A percentile compares a stretch with the other conserved stretches of the same genome.
phyloP scores from a whole-genome alignment of 768 basidiomycete species.

The Trametes gibbosa region DNA sequence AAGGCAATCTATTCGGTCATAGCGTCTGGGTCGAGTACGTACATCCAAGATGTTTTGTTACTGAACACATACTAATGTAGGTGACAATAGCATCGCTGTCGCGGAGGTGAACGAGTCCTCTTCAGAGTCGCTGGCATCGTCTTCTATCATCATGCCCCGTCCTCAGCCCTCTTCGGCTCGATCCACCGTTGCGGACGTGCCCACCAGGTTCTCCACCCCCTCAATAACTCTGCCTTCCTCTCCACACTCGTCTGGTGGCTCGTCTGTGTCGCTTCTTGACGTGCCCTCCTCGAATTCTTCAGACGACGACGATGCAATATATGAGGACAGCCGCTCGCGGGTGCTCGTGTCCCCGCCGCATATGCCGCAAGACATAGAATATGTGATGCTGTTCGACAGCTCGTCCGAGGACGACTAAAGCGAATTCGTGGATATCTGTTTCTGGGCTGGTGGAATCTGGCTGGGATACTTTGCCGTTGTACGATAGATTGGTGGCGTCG shows the following conservation, averaged over 20 bases:
- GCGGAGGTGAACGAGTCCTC: conserved; percentile 41
- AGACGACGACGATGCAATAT: conserved; percentile 50
- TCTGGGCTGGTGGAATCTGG: not conserved
- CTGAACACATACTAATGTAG: not conserved
- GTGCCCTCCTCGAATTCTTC: conserved; percentile 44
- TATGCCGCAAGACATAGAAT: conserved; percentile 45
- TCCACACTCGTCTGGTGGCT: conserved; percentile 32
- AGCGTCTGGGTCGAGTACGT: conserved; percentile 80
- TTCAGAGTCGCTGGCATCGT: conserved; percentile 57
- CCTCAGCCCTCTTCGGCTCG: conserved; percentile 22
- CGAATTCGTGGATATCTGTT: not conserved
- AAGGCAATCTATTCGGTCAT: conserved; percentile 62
- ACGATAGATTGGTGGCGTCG: not conserved
- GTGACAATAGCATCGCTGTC: conserved; percentile 57
- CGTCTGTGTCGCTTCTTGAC: conserved; percentile 60
- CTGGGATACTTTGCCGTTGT: not conserved
- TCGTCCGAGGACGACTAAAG: conserved; percentile 50
- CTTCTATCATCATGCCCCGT: conserved; percentile 69
- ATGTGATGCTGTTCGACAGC: conserved; percentile 72
- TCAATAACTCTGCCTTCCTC: conserved; percentile 25
- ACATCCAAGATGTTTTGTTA: not conserved
- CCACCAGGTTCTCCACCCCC: conserved; percentile 14
- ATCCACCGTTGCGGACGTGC: conserved; percentile 18
- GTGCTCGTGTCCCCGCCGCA: conserved; percentile 29
- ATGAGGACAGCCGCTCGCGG: conserved; percentile 54